Evolutionary conservation across 306 rosid genomes (phyloP), one percentile per base, ranked within the genome.

Genomic region (Pyrus pyrifolia): DNA sequence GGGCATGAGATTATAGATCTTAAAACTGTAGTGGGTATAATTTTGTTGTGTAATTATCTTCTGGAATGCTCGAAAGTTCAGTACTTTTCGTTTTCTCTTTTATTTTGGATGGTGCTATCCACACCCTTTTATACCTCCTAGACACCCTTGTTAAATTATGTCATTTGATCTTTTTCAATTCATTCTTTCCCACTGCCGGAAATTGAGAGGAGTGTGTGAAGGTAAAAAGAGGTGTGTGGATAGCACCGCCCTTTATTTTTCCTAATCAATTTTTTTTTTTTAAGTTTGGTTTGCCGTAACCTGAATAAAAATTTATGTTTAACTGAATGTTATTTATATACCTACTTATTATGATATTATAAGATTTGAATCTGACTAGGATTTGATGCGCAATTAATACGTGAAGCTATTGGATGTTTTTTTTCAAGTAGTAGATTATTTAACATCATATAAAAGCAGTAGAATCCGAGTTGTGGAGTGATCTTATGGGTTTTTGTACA

Each of bases 1-100:
- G 57, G 29, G 67, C 38, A 25, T 27, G 67, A 58, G n/a, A 45
- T 67, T 57, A 59, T 71, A 75, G 86, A 88, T 85, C 86, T 67
- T 80, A 46, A 55, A 0, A 23, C n/a, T 17, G 19, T 55, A 29
- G 33, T 71, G 33, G 51, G 53, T 22, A 38, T 75, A 17, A 18
- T 60, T 49, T 75, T 12, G 30, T 27, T 66, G 35, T 51, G 51
- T n/a, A n/a, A n/a, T 33, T 66, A 13, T 33, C 45, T 15, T 18
- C 11, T 25, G 23, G 70, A 65, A 13, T 65, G 8, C 52, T 65
- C 33, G 13, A 59, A 35, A 35, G 33, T 14, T 51, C 15, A n/a
- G n/a, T 31, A 31, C 4, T 63, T 49, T 19, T 70, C 17, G 65
- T 60, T 6, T 38, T 38, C 42, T 38, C 42, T 38, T 38, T 38